Conservation (phyloP, 73 alveolate species). For the Uronychia setigera region DNA sequence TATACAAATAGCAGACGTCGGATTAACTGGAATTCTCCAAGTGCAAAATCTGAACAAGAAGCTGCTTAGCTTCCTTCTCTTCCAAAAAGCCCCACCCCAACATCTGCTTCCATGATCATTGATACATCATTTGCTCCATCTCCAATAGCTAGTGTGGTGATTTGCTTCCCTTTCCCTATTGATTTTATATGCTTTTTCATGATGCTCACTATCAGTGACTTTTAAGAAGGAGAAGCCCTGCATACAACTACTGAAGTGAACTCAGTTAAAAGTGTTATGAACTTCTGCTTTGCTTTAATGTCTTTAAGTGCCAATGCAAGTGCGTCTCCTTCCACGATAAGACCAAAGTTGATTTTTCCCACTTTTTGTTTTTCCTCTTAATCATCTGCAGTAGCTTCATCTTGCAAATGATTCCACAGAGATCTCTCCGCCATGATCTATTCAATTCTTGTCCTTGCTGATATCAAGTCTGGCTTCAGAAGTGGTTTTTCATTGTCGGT, state of each 20-base stretch:
- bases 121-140: constrained; percentile 97
- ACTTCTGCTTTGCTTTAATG: constrained; percentile 17
- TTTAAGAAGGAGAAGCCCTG: constrained; percentile 88
- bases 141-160: constrained; percentile 86
- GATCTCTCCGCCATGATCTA: background rate
- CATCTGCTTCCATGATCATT: constrained; percentile 78
- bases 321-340: constrained; percentile 64
- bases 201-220: constrained; percentile 94
- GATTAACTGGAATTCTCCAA: constrained; percentile 88
- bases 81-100: constrained; percentile 96
- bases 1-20: constrained; percentile 87
- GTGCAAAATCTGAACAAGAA: constrained; percentile 90
- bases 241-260: constrained; percentile 82
- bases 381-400: background rate
- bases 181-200: constrained; percentile 61
- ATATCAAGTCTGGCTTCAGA: background rate
- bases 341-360: constrained; percentile 4
- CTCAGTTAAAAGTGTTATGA: constrained; percentile 4
- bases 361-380: constrained; percentile 7
- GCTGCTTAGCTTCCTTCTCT: constrained; percentile 98
- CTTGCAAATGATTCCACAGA: background rate
- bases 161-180: constrained; percentile 76
- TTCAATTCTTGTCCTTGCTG: background rate
- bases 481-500: background rate
- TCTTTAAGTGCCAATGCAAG: constrained; percentile 32